phyloP scores from a whole-genome alignment of 495 filamentous ascomycete genomes.

The Paragyromitra xinjiangensis region DNA sequence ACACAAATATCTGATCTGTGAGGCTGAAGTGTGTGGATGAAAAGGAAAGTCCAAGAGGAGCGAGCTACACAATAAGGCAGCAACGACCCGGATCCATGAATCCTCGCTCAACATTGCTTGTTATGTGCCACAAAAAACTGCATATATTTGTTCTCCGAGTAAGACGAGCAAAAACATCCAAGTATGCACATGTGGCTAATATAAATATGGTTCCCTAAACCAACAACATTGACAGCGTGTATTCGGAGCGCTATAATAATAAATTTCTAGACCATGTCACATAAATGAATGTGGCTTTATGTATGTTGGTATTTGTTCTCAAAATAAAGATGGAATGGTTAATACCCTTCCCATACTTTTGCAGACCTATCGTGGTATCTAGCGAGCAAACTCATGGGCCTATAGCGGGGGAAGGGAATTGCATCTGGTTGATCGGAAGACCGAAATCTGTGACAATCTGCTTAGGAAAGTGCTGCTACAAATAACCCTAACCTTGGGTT shows the following conservation, averaged over 20 bases:
- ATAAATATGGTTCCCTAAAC: neutral
- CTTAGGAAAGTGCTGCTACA: too few relatives aligned
- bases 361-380: too few relatives aligned
- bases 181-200: neutral
- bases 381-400: too few relatives aligned
- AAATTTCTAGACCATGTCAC: neutral
- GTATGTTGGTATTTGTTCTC: neutral
- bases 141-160: neutral
- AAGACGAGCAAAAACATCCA: neutral
- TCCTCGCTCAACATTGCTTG: neutral
- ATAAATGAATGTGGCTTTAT: neutral
- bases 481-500: too few relatives aligned
- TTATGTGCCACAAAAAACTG: too few relatives aligned
- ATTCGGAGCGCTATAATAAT: neutral
- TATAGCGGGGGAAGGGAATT: too few relatives aligned
- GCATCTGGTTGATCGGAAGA: too few relatives aligned
- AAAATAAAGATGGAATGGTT: neutral
- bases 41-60: constrained; percentile 1
- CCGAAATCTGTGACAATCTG: too few relatives aligned
- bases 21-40: neutral
- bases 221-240: neutral
- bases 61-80: neutral
- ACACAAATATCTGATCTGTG: neutral
- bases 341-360: too few relatives aligned
- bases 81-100: neutral